Percentiles rank a stretch among this genome's conserved stretches.
Conservation (phyloP, 1,284 basidiomycete genomes). For the Ceratobasidium theobromae region DNA sequence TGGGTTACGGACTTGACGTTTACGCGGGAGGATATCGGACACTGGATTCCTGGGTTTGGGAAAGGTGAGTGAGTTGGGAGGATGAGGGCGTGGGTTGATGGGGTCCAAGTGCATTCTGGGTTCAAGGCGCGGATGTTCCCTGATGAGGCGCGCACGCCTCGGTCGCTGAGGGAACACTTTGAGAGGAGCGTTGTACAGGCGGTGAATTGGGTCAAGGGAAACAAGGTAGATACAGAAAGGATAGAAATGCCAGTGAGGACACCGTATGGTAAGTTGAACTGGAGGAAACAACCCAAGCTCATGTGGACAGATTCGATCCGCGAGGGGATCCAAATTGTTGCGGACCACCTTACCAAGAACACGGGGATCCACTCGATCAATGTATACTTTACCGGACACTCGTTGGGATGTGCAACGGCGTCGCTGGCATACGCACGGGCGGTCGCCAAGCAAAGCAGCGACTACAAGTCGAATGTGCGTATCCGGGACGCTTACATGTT, state of each 20-base stretch:
- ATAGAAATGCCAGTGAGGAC: constrained; percentile 30
- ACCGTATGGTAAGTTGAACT: constrained; percentile 36
- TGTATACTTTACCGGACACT: constrained; percentile 43
- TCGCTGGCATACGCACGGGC: constrained; percentile 40
- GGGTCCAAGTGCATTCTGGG: constrained; percentile 39
- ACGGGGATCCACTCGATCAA: constrained; percentile 29
- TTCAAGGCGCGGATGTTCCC: constrained; percentile 41
- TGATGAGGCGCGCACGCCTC: neutral
- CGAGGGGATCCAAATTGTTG: constrained; percentile 32
- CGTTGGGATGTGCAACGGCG: constrained; percentile 41
- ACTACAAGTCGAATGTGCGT: constrained; percentile 38
- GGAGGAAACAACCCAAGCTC: neutral
- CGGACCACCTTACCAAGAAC: constrained; percentile 23
- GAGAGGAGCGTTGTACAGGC: neutral
- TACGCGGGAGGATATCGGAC: constrained; percentile 34
- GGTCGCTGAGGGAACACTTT: constrained; percentile 16
- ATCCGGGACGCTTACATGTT: constrained; percentile 42
- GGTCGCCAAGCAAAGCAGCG: constrained; percentile 37
- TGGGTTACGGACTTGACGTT: constrained; percentile 44
- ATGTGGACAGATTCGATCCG: constrained; percentile 32
- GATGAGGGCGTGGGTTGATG: neutral
- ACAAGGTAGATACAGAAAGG: too few species aligned
- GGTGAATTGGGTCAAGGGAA: neutral
- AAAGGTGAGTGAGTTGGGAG: constrained; percentile 33
- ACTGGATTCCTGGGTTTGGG: constrained; percentile 40